Base-by-base conservation (phyloP, 2,329 filamentous ascomycete genomes). In the Anthostomella pinea region DNA sequence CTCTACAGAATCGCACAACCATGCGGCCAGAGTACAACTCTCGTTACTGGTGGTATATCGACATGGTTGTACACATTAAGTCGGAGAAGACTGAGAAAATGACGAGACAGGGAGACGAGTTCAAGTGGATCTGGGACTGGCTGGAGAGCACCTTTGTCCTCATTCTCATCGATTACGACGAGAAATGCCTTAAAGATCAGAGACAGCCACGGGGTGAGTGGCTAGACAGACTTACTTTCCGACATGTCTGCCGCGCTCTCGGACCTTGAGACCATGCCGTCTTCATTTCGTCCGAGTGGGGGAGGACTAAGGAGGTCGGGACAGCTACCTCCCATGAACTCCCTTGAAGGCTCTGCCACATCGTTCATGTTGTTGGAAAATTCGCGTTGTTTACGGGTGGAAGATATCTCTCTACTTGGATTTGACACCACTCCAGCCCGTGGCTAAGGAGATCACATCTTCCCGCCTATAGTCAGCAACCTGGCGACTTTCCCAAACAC, bases 11-110 rank as follows among this genome's bases (percentile, higher is more conserved):
- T 16, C 43, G 35, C 3, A 42, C 63, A 1, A 68, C 71, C 44
- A 53, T 62, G 23, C 33, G 46, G 2, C 49, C 56, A 0, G 37
- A 41, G 1, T 45, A 50, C 14, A 68, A 66, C 37, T 10, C 38
- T 3, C 59, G 61, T 6, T 51, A 62, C 28, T 69, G 67, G 44
- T 49, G 54, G 9, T 49, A 39, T 10, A 26, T 60, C 11, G 44
- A 54, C 14, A 35, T 56, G 18, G 47, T 58, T 7, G 30, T 57
- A 3, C 39, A 50, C 24, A 34, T 59, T 8, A 31, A 40, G 20
- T 54, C 48, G 11, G 30, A 32, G 3, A 32, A 26, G 4, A 41
- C 27, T 13, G 33, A 45, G 13, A 35, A 39, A 8, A 33, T 31
- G 5, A 46, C 48, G 5, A 15, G 38, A 4, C 14, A 39, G 2